phyloP scores from a whole-genome alignment of 1,284 basidiomycete species.

The Cryptococcus hybrid region DNA sequence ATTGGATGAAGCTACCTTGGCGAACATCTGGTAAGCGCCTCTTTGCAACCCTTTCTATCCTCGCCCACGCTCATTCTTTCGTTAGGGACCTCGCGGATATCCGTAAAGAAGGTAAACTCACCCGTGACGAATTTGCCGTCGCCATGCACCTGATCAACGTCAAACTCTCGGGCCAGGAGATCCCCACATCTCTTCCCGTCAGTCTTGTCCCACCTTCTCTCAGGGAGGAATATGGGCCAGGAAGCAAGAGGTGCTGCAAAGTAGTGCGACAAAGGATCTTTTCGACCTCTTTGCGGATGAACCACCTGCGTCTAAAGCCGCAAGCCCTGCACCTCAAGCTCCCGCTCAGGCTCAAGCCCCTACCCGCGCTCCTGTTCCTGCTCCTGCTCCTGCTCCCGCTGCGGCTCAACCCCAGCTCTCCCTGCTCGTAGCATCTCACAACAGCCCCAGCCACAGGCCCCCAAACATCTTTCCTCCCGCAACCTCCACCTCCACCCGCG shows the following conservation, averaged over 20 bases:
- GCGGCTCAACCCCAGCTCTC: conserved; percentile 5
- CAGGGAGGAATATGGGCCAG: conserved; percentile 19
- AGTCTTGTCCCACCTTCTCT: conserved; percentile 72
- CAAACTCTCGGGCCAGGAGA: conserved; percentile 77
- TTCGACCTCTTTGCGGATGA: conserved; percentile 49
- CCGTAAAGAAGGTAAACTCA: conserved; percentile 81
- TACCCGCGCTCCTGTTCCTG: conserved; percentile 5
- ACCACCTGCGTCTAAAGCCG: conserved; percentile 13
- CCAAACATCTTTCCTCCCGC: conserved; percentile 24
- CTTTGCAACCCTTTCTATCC: neutral
- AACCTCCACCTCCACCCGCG: conserved; percentile 32
- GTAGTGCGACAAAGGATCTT: conserved; percentile 40
- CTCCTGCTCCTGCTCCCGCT: conserved; percentile 7
- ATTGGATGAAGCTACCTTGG: conserved; percentile 77
- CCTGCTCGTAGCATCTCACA: conserved; percentile 3
- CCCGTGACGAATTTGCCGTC: conserved; percentile 91
- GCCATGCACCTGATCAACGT: conserved; percentile 93
- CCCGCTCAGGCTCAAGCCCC: conserved; percentile 8
- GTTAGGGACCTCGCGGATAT: conserved; percentile 93
- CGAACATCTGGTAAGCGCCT: conserved; percentile 77
- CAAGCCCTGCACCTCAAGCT: conserved; percentile 6
- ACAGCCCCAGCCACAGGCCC: conserved; percentile 1
- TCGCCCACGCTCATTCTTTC: neutral
- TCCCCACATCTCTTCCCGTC: conserved; percentile 69
- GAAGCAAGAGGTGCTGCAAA: conserved; percentile 21